Conservation (phyloP, 2,329 filamentous ascomycete genomes). For the Epicoccum nigrum region DNA sequence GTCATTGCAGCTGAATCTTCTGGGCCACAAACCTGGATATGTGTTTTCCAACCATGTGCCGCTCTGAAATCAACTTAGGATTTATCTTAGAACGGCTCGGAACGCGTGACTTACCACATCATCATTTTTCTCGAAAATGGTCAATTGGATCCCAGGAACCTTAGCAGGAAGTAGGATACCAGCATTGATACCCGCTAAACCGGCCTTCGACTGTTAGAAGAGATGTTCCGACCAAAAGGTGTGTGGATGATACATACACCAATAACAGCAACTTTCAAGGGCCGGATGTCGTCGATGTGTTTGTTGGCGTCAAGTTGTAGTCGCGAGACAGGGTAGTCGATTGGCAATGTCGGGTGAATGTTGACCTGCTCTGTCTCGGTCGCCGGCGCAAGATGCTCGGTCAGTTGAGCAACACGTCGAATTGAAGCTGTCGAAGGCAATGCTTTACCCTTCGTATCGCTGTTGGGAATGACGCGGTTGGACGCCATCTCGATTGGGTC, state of each 20-base stretch:
- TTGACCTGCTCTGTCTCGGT: slow-evolving; percentile 24
- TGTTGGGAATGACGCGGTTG: slow-evolving; percentile 15
- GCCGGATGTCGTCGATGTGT: slow-evolving; percentile 40
- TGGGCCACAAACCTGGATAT: slow-evolving; percentile 43
- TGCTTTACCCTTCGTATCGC: slow-evolving; percentile 23
- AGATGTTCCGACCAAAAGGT: background rate
- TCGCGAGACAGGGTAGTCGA: slow-evolving; percentile 36
- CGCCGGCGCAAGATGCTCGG: slow-evolving; percentile 31
- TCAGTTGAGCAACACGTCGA: slow-evolving; percentile 36
- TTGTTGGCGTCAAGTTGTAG: slow-evolving; percentile 35
- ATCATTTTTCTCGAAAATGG: slow-evolving; percentile 57
- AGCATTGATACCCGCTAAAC: slow-evolving; percentile 67
- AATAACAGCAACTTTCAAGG: slow-evolving; percentile 62
- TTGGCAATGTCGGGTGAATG: slow-evolving; percentile 18
- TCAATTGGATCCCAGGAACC: slow-evolving; percentile 68
- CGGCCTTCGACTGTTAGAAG: slow-evolving; percentile 49
- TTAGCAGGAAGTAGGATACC: slow-evolving; percentile 71
- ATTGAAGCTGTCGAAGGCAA: slow-evolving; percentile 20
- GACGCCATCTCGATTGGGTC: slow-evolving; percentile 25
- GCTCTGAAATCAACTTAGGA: slow-evolving; percentile 17
- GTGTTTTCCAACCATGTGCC: slow-evolving; percentile 48
- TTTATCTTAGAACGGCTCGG: background rate
- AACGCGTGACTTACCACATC: slow-evolving; percentile 31
- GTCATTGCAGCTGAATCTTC: background rate
- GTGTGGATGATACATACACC: slow-evolving; percentile 44